Base-by-base conservation (phyloP, 345 rosid species). In the Geranium brycei region DNA sequence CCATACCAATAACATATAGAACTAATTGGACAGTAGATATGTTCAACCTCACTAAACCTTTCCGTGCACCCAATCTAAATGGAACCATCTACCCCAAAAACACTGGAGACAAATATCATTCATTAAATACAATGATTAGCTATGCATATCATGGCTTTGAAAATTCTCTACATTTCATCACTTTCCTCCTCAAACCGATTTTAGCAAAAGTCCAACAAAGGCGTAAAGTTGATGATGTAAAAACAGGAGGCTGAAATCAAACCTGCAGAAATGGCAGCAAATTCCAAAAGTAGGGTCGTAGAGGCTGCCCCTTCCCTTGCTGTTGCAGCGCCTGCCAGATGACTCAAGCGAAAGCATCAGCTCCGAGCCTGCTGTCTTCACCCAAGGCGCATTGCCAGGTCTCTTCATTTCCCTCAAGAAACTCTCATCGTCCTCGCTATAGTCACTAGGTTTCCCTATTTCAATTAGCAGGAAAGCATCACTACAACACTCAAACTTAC, bases 251-350 rank as follows among this genome's bases (percentile, higher is more conserved):
- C 3, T 8, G 12, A 19, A 23, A 13, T 19, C 16, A 8, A 17
- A 80, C 83, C 83, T 80, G 83, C 80, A 79, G 69, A 79, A 79
- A 64, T 76, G 80, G 71, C 83, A 79, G 70, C 77, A 69, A 69
- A 76, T 80, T 28, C 83, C 78, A 65, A 66, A 67, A 53, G 73
- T 51, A 40, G 83, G 68, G 57, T 79, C 75, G 11, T 71, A 69
- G 62, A 79, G 15, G 0, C 68, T 66, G 58, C 80, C 71, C 31
- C 83, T 77, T 7, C 74, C 71, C 68, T 76, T 69, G 65, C 78
- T 59, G 41, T 41, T 5, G 68, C 80, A 79, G 6, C 80, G 73
- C 68, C 72, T 66, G 61, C 78, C 71, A 28, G 83, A 79, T 62
- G 69, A 76, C 58, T 73, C 75, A 0, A 78, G 70, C 0, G 78